phyloP scores from a whole-genome alignment of 1,139 yeast genomes.

The Candida sanyaensis region DNA sequence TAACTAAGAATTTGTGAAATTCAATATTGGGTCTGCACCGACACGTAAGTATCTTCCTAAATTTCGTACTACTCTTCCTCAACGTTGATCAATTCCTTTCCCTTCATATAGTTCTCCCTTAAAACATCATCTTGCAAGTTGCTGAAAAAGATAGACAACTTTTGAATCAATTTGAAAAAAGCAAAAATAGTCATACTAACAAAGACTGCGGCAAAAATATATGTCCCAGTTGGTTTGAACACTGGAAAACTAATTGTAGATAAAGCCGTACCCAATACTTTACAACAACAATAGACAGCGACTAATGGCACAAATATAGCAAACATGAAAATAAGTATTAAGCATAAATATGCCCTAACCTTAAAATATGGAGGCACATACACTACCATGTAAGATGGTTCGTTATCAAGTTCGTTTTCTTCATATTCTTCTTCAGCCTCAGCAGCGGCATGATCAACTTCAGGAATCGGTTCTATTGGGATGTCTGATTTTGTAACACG shows the following conservation, averaged over 20 bases:
- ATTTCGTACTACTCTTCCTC: not conserved
- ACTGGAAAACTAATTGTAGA: no score
- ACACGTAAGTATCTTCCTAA: no score
- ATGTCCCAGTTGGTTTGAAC: no score
- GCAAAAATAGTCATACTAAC: no score
- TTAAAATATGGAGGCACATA: not conserved
- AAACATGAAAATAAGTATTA: not conserved
- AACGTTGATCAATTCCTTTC: not conserved
- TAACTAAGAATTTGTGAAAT: no score
- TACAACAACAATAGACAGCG: no score
- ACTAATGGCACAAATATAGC: not conserved
- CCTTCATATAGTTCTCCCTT: not conserved
- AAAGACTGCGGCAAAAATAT: no score
- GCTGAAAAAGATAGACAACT: not conserved
- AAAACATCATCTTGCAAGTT: not conserved
- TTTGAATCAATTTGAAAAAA: no score
- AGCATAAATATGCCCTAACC: not conserved
- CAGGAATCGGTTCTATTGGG: constrained; percentile 22
- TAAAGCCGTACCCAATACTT: no score
- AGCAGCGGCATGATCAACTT: not conserved
- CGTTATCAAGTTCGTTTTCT: not conserved
- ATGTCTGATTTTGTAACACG: constrained; percentile 82
- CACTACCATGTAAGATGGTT: not conserved
- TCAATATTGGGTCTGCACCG: no score
- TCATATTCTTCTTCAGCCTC: not conserved